Evolutionary conservation across 352 stramenopile species (phyloP), one percentile per base, ranked within the genome.

Genomic region (Aphanomyces invadans): DNA sequence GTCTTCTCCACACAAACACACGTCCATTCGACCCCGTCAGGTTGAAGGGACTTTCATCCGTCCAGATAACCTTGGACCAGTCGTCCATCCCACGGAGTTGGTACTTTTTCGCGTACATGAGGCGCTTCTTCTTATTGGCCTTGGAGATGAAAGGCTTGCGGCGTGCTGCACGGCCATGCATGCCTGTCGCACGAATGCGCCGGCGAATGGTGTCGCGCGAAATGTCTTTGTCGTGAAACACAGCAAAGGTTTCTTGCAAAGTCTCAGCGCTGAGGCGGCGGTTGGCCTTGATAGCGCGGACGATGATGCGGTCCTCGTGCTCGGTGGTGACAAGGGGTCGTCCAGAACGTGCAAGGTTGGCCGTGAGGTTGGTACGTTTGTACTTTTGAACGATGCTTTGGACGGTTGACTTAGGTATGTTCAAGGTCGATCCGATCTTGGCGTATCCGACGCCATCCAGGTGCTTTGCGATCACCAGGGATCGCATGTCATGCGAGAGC

Each of bases 21-120:
- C 39, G 17, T 48, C 39, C 39, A n/a, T n/a, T 48, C n/a, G 39
- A 48, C 39, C 39, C 39, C 15, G 39, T 48, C 15, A 48, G 39
- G 1, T 48, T 48, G 39, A 48, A 48, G 21, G 39, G 39, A 48
- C 39, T 48, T 21, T 68, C 65, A 68, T 86, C 73, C 86, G 95
- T 70, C 84, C 80, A 5, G 80, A 95, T 65, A 56, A 81, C 19
- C 81, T 81, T 66, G 85, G 93, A n/a, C 86, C 83, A 1, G 83
- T 90, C 44, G 87, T 95, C 74, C 79, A 79, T 9, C 75, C 91
- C 63, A 71, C 87, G 15, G 62, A 72, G 19, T 71, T 80, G 62
- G 79, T 95, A 23, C 95, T 95, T 75, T 83, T 90, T 69, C 86
- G 87, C 26, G 88, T 95, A 68, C 86, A 95, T 81, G 4, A 76